A percentile compares a stretch with the other conserved stretches of the same genome.
Conservation (phyloP, 2,329 filamentous ascomycete genomes). For the Waltergamsia citrina region DNA sequence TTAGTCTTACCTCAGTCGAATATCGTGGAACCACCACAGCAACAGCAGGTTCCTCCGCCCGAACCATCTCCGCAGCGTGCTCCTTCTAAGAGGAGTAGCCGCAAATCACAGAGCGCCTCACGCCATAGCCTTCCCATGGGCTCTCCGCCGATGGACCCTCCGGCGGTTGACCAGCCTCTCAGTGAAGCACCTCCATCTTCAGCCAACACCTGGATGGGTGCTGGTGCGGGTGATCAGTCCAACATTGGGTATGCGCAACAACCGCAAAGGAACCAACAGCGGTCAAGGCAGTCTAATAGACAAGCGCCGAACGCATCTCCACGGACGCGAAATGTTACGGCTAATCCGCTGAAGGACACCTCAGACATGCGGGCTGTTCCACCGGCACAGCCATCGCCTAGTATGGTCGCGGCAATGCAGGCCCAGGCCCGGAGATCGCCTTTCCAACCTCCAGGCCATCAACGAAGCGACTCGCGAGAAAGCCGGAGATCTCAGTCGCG, state of each 20-base stretch:
- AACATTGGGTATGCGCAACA: background rate
- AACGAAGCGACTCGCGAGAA: constrained; percentile 22
- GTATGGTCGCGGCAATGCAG: constrained; percentile 16
- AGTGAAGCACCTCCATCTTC: background rate
- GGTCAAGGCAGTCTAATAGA: background rate
- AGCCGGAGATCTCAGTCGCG: constrained; percentile 20
- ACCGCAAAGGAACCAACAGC: constrained; percentile 5
- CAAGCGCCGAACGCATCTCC: constrained; percentile 5
- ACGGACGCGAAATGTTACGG: constrained; percentile 6
- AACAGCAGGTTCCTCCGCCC: background rate
- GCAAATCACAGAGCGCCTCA: background rate
- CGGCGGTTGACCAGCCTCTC: background rate
- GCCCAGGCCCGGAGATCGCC: constrained; percentile 19
- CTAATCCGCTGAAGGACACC: constrained; percentile 1
- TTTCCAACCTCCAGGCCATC: constrained; percentile 13
- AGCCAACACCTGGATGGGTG: background rate
- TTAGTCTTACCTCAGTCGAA: constrained; percentile 1
- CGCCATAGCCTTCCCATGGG: background rate
- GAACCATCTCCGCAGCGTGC: background rate
- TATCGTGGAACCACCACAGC: background rate
- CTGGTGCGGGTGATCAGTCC: background rate
- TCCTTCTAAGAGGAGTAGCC: background rate
- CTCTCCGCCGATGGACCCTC: background rate
- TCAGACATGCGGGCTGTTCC: background rate
- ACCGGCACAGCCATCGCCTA: constrained; percentile 12